A percentile compares a stretch with the other conserved stretches of the same genome.
phyloP scores from a whole-genome alignment of 371 early-diverging fungal species.

The Mucor irregularis region DNA sequence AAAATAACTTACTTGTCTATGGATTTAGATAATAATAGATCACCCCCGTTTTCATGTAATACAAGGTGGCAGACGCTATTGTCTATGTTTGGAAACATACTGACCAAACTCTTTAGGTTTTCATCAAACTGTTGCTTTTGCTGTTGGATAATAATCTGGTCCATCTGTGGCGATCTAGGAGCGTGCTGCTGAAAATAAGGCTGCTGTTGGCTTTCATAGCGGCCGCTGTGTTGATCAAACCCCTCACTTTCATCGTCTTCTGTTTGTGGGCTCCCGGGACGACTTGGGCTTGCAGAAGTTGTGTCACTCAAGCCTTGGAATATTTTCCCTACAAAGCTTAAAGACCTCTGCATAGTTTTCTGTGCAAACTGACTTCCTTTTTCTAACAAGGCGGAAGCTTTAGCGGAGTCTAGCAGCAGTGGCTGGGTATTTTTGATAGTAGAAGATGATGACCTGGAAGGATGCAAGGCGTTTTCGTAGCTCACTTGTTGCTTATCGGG shows the following conservation, averaged over 20 bases:
- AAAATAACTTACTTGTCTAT: constrained; percentile 37
- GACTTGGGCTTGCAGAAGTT: constrained; percentile 17
- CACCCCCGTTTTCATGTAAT: constrained; percentile 64
- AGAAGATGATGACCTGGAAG: constrained; percentile 39
- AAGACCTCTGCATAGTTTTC: constrained; percentile 72
- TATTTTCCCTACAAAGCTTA: constrained; percentile 71
- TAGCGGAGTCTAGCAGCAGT: constrained; percentile 51
- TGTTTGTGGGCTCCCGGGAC: constrained; percentile 31
- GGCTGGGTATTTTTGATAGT: constrained; percentile 39
- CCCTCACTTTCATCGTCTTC: constrained; percentile 36
- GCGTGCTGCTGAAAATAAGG: constrained; percentile 24
- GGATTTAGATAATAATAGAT: constrained; percentile 47
- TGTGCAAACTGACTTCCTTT: constrained; percentile 62
- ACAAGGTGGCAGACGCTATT: constrained; percentile 62
- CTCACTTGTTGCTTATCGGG: constrained; percentile 45
- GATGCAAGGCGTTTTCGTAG: constrained; percentile 47
- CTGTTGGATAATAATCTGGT: not conserved
- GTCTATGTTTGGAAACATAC: constrained; percentile 71
- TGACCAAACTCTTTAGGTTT: constrained; percentile 49
- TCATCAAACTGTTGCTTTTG: constrained; percentile 37
- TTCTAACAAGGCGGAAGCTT: constrained; percentile 56
- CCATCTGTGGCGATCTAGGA: constrained; percentile 17
- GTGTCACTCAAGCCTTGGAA: constrained; percentile 63
- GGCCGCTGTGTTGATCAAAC: constrained; percentile 21
- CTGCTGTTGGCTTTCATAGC: constrained; percentile 10